Evolutionary conservation across 2,329 filamentous ascomycete genomes (phyloP).

Genomic region (Pyrenophora teres): DNA sequence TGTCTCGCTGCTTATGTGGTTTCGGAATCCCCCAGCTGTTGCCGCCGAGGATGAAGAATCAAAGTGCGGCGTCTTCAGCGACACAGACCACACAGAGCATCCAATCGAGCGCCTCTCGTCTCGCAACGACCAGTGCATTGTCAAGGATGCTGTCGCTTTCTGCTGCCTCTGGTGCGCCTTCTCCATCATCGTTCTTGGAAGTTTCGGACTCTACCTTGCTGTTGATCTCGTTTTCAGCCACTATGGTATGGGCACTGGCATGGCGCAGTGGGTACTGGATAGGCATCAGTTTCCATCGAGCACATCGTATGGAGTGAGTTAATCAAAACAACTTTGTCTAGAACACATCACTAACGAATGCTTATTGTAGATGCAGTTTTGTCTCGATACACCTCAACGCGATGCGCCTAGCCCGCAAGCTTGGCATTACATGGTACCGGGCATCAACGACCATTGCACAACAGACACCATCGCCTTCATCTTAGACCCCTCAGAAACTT

Average conservation of each 20-base stretch:
- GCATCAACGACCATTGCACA: neutral
- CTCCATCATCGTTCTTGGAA: slow-evolving; percentile 3
- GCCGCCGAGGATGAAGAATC: slow-evolving; percentile 15
- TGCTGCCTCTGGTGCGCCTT: slow-evolving; percentile 11
- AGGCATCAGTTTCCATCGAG: neutral
- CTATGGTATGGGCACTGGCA: slow-evolving; percentile 10
- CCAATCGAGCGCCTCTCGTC: neutral
- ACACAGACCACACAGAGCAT: neutral
- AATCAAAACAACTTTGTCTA: neutral
- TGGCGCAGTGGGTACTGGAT: slow-evolving; percentile 8
- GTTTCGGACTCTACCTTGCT: slow-evolving; percentile 5
- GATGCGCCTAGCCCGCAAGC: slow-evolving; percentile 19
- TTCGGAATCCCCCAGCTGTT: slow-evolving; percentile 5
- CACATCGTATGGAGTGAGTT: slow-evolving; percentile 2
- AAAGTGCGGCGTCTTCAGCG: slow-evolving; percentile 17
- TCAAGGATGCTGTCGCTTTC: neutral
- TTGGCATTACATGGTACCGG: slow-evolving; percentile 21
- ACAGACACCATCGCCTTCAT: slow-evolving; percentile 1
- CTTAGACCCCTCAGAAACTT: neutral
- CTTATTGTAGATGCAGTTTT: slow-evolving; percentile 24
- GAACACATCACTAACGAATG: no score
- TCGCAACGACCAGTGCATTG: neutral
- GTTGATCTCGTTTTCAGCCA: slow-evolving; percentile 7
- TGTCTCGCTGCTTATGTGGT: slow-evolving; percentile 20
- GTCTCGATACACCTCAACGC: slow-evolving; percentile 20